Percentiles rank a stretch among this genome's conserved stretches.
Evolutionary conservation across 1,284 basidiomycete species (phyloP).

Genomic region (Jaminaea rosea): DNA sequence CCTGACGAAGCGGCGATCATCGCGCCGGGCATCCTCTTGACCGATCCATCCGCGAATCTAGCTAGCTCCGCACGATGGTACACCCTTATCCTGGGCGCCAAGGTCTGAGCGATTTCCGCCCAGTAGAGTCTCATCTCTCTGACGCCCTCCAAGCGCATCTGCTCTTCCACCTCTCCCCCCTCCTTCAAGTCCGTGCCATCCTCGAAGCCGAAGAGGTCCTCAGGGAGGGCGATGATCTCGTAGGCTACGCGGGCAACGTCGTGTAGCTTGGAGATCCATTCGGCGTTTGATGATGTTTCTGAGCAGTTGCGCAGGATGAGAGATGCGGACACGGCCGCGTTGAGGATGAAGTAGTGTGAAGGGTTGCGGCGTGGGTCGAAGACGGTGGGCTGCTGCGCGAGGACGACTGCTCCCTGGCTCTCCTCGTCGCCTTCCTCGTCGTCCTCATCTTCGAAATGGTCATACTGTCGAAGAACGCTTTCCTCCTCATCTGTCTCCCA

Average conservation of each 20-base stretch:
- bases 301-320: neutral
- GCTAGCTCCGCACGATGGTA: neutral
- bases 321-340: neutral
- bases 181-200: neutral
- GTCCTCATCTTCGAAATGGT: neutral
- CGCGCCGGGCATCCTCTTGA: too few relatives aligned
- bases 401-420: too few relatives aligned
- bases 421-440: neutral
- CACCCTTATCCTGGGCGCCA: neutral
- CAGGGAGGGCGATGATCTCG: neutral
- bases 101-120: neutral
- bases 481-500: neutral
- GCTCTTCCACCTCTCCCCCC: neutral
- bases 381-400: too few relatives aligned
- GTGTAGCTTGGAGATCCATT: neutral
- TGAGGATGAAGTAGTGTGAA: neutral
- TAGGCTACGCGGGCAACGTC: neutral
- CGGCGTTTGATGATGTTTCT: neutral
- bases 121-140: neutral
- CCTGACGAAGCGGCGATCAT: too few relatives aligned
- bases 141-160: neutral
- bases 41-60: neutral
- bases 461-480: too few relatives aligned
- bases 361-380: neutral
- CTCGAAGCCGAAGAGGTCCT: slow-evolving; percentile 1